These are phyloP conservation scores for Juncus effusus DNA, from an alignment of 176 grass and related monocot genomes.

Conservation along the genomic window DNA sequence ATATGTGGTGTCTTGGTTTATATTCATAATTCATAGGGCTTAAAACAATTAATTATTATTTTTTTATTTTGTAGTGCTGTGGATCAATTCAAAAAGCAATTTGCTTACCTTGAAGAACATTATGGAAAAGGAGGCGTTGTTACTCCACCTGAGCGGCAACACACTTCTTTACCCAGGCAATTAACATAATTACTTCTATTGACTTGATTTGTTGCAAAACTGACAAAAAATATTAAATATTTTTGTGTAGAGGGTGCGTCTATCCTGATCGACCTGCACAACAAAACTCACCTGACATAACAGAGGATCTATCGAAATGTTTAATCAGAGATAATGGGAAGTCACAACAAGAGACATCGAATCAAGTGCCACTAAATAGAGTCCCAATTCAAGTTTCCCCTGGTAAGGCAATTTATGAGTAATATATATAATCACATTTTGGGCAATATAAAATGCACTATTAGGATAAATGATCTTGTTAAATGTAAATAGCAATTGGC, in stretches of 20 bases:
- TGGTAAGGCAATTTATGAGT: slow-evolving; percentile 39
- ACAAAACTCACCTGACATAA: slow-evolving; percentile 50
- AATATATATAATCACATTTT: too few species aligned
- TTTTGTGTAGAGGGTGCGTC: slow-evolving; percentile 52
- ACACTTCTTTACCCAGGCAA: slow-evolving; percentile 86
- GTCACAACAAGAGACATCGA: slow-evolving; percentile 31
- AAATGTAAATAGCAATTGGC: too few species aligned
- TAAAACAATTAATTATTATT: neutral
- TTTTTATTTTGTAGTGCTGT: slow-evolving; percentile 56
- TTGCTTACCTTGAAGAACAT: slow-evolving; percentile 90
- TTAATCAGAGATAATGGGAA: slow-evolving; percentile 65
- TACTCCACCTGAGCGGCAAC: slow-evolving; percentile 77
- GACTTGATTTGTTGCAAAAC: too few species aligned
- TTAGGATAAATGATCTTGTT: too few species aligned
- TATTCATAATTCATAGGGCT: too few species aligned
- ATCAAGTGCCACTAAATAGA: slow-evolving; percentile 40
- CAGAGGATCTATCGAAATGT: slow-evolving; percentile 77
- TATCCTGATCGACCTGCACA: slow-evolving; percentile 53
- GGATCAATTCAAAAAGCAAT: slow-evolving; percentile 92
- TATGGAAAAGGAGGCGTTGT: slow-evolving; percentile 71
- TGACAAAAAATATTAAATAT: neutral
- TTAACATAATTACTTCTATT: neutral
- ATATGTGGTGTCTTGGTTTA: too few species aligned
- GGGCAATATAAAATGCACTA: too few species aligned
- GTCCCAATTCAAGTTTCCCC: slow-evolving; percentile 44